Percentiles rank a stretch among this genome's conserved stretches.
Conservation (phyloP, 345 rosid species). For the Iberis pinnata region DNA sequence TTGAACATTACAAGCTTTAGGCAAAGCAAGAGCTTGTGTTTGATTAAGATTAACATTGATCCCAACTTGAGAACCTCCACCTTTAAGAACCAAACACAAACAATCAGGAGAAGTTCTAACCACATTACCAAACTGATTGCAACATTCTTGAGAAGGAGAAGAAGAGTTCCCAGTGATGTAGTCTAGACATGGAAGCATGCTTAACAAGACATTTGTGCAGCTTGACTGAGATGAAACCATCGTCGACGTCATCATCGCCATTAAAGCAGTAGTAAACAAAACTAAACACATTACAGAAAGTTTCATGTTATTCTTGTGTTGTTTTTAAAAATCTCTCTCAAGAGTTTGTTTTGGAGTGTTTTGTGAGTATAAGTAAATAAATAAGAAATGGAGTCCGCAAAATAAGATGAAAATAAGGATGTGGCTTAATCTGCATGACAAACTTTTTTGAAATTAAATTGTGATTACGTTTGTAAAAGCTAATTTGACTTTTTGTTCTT, state of each 20-base stretch:
- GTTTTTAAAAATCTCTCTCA: not conserved
- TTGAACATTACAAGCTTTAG: conserved; percentile 68
- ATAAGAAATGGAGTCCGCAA: not conserved
- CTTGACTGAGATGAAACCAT: conserved; percentile 47
- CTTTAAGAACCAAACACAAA: conserved; percentile 61
- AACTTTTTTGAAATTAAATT: not conserved
- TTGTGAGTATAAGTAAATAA: not conserved
- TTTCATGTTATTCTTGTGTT: conserved; percentile 6
- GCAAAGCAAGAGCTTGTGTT: conserved; percentile 64
- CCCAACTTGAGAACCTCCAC: conserved; percentile 58
- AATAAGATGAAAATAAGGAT: not conserved
- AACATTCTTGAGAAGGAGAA: conserved; percentile 61
- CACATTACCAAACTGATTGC: conserved; percentile 54
- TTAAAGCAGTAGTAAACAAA: conserved; percentile 21
- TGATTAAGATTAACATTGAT: conserved; percentile 58
- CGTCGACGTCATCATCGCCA: conserved; percentile 32
- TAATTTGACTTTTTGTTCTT: too few species aligned
- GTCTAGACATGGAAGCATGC: conserved; percentile 66
- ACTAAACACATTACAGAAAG: conserved; percentile 25
- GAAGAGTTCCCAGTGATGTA: conserved; percentile 61
- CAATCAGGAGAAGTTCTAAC: conserved; percentile 67
- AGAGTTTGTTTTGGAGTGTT: not conserved
- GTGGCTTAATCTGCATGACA: not conserved
- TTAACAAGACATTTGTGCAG: conserved; percentile 50
- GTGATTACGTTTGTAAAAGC: too few species aligned